Evolutionary conservation across 1,284 basidiomycete species (phyloP), one percentile per base, ranked within the genome.

Genomic region (Phlebopus sp.): DNA sequence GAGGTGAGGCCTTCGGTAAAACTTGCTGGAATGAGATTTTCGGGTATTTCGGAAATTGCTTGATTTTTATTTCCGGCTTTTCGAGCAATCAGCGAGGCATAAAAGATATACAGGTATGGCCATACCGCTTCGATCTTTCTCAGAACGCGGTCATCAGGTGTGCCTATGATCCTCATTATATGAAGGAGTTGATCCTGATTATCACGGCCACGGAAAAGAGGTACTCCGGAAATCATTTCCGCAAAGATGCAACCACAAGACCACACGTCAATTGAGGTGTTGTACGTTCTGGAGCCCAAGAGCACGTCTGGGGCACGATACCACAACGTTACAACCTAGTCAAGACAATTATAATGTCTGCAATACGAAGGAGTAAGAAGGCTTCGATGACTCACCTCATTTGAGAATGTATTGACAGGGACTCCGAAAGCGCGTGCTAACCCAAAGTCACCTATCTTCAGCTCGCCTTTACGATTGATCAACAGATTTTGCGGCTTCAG

Each of bases 161-260:
- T 99, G 13, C 97, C 97, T 52, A 99, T 84, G 50, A 99, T 92
- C 59, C 95, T 84, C 83, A 99, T 92, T 64, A 99, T 99, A 64
- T 97, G 95, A 45, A 96, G 79, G 11, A 99, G 77, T 67, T 99
- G 97, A 69, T 99, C 97, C 59, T 95, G 90, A 66, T 99, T 99
- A 69, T 99, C 97, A 53, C 96, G 79, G 17, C 97, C 97, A 55
- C 97, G 82, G 80, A 99, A 99, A 34, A 99, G 78, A 13, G 97
- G 97, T 13, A 96, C 89, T 2, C 97, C 97, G 21, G 92, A 90
- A 55, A 99, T 99, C 91, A 96, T 94, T 72, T 97, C 94, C 14
- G 96, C 96, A 69, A 99, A 97, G 64, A 99, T 99, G 66, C 97
- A 99, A 6, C 97, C 97, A 49, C 95, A 97, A 5, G 92, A 96